phyloP scores from a whole-genome alignment of 2,329 filamentous ascomycete genomes.

The Alternaria hordeiaustralica region DNA sequence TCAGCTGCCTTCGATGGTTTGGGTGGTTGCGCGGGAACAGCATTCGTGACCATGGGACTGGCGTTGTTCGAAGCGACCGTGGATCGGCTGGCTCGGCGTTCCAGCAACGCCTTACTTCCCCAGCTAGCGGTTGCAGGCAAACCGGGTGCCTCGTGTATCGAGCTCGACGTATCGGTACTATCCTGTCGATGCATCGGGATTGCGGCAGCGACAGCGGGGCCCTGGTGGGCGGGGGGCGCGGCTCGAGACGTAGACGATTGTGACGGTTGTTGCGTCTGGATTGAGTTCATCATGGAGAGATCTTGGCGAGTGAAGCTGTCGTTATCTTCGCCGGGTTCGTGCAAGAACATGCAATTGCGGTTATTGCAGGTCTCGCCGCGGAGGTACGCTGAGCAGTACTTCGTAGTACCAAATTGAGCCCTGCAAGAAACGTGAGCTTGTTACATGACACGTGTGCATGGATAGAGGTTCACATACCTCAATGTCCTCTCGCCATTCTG shows the following conservation, averaged over 20 bases:
- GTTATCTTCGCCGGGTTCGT: conserved; percentile 97
- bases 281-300: conserved; percentile 90
- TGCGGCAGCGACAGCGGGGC: conserved; percentile 59
- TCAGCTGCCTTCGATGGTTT: conserved; percentile 42
- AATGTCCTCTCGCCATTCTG: conserved; percentile 87
- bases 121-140: conserved; percentile 92
- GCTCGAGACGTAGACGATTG: conserved; percentile 60
- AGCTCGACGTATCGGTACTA: conserved; percentile 76
- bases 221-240: conserved; percentile 58
- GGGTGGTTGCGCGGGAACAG: conserved; percentile 48
- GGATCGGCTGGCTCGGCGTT: conserved; percentile 76
- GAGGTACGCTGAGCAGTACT: conserved; percentile 97
- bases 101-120: conserved; percentile 76
- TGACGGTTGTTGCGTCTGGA: conserved; percentile 76
- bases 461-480: conserved; percentile 60
- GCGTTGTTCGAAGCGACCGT: conserved; percentile 81
- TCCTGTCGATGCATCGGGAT: conserved; percentile 73
- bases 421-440: conserved; percentile 47
- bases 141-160: conserved; percentile 75
- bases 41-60: conserved; percentile 71
- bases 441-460: background rate
- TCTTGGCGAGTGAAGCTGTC: conserved; percentile 96
- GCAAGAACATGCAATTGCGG: conserved; percentile 95
- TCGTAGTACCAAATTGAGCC: conserved; percentile 86
- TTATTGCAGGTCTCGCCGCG: conserved; percentile 95